These are phyloP conservation scores for Eucalyptus marginata DNA, from an alignment of 345 rosid species.

Conservation along the genomic window DNA sequence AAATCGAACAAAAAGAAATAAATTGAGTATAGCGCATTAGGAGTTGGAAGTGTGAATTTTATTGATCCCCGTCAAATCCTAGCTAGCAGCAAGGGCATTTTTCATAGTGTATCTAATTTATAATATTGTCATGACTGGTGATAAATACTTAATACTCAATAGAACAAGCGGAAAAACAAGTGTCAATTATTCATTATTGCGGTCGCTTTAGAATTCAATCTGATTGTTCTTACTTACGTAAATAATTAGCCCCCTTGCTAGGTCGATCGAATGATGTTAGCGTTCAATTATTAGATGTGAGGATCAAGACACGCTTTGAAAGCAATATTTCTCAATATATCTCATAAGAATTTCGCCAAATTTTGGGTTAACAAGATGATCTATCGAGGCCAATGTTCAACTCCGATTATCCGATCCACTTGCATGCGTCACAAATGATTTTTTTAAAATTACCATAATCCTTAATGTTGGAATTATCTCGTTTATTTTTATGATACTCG, in stretches of 20 bases:
- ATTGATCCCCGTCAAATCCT: background rate
- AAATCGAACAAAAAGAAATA: no score
- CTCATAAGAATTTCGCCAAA: background rate
- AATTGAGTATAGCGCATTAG: background rate
- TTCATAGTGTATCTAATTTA: no score
- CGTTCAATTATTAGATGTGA: background rate
- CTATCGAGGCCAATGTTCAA: background rate
- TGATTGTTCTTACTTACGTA: background rate
- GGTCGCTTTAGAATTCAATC: background rate
- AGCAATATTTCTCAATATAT: background rate
- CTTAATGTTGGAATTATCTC: no score
- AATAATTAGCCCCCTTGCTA: background rate
- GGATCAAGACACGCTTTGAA: background rate
- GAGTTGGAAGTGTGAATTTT: background rate
- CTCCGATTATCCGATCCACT: background rate
- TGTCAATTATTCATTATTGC: no score
- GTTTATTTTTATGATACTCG: no score
- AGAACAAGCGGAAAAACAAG: no score
- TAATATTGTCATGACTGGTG: background rate
- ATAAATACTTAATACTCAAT: no score
- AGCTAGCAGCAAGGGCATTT: background rate
- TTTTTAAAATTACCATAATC: no score
- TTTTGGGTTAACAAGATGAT: fast-evolving
- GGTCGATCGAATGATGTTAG: background rate
- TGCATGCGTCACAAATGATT: no score